Evolutionary conservation across 2,329 filamentous ascomycete genomes (phyloP), one percentile per base, ranked within the genome.

Genomic region (Penicillium psychrosexuale): DNA sequence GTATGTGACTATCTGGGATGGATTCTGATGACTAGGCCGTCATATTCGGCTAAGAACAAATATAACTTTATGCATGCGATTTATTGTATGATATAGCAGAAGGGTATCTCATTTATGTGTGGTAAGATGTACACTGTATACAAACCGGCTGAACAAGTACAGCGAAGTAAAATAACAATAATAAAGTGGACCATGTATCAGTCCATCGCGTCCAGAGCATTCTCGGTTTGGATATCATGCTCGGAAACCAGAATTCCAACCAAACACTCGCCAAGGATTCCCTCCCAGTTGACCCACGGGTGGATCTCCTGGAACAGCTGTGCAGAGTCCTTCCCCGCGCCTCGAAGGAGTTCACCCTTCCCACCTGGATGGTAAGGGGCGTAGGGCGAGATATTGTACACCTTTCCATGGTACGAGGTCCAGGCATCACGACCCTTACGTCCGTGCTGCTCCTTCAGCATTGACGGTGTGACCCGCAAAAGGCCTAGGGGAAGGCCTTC

Each of bases 331-430:
- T 86, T 80, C 1, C 86, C 86, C 0, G 84, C 84, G n/a, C 80
- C 80, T 28, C 82, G 77, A 44, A 87, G 78, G 72, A 85, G 76
- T 66, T 89, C 85, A 24, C 80, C 75, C 61, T 79, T 77, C 4
- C 79, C 94, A 22, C 94, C 94, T 0, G 94, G 94, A 71, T 99
- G 94, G 69, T 91, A 99, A 1, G 89, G 86, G 34, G 91, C 71
- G 69, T 97, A 99, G 0, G 93, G 91, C 0, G 87, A 88, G 55
- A 99, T 87, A 68, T 97, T 97, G 76, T 97, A 99, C 28, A 97
- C 93, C 66, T 89, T 89, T 1, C 93, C 92, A 57, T 90, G 88
- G 57, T 96, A 87, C 1, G 85, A 89, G 57, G 89, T 95, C 94
- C 94, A 99, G 0, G 92, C 91, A 66, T 96, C 90, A 58, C 83